Percentiles rank a stretch among this genome's conserved stretches.
Conservation (phyloP, 768 basidiomycete species). For the Ramaria sp. region DNA sequence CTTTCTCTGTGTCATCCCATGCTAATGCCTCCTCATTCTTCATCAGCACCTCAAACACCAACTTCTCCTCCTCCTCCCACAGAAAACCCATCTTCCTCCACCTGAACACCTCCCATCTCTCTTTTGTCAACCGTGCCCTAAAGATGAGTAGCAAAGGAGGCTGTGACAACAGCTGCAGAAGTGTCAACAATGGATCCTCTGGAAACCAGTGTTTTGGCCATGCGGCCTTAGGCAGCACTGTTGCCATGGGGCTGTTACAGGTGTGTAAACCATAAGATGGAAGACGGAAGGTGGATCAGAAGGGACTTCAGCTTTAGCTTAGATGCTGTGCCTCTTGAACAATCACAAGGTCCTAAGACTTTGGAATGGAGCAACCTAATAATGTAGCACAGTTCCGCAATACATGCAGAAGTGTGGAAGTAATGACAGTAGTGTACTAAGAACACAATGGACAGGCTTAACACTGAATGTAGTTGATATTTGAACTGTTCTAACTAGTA, state of each 20-base stretch:
- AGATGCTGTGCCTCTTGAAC: no score
- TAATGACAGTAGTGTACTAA: no score
- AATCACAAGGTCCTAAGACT: no score
- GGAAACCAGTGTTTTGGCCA: conserved; percentile 11
- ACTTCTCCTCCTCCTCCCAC: conserved; percentile 19
- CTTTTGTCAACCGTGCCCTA: conserved; percentile 12
- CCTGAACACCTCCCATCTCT: conserved; percentile 11
- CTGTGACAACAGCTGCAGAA: conserved; percentile 5
- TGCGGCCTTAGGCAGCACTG: conserved; percentile 16
- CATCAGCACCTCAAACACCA: conserved; percentile 25
- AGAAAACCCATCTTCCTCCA: conserved; percentile 20
- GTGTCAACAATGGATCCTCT: conserved; percentile 1
- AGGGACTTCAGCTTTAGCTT: no score
- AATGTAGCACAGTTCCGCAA: no score
- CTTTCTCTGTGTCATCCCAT: conserved; percentile 12
- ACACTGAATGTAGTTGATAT: no score
- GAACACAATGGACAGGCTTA: no score
- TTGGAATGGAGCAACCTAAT: no score
- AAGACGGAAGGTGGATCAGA: no score
- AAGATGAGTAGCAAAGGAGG: conserved; percentile 10
- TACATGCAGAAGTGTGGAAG: no score
- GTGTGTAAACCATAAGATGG: no score
- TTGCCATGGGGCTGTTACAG: conserved; percentile 22
- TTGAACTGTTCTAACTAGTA: no score
- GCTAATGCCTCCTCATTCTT: conserved; percentile 10